Evolutionary conservation across 805 yeast species (phyloP).

Genomic region (Pachysolen tannophilus): DNA sequence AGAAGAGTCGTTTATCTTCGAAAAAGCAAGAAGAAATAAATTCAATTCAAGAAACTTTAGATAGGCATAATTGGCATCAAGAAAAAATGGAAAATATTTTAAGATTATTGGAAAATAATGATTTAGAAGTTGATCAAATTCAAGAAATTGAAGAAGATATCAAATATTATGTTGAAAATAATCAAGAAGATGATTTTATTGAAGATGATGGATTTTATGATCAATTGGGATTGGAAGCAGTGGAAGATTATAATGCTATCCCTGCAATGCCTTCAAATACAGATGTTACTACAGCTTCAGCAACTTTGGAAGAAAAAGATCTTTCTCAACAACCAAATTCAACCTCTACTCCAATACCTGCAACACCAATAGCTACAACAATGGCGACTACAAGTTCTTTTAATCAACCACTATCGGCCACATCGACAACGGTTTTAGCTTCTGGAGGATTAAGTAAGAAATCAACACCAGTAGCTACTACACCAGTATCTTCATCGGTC

Average conservation of each 20-base stretch:
- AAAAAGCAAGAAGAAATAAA: slow-evolving; percentile 47
- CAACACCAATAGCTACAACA: slow-evolving; percentile 17
- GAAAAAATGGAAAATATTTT: slow-evolving; percentile 70
- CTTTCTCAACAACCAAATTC: not conserved
- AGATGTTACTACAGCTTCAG: not conserved
- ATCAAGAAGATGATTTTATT: slow-evolving; percentile 88
- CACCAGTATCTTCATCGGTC: no score
- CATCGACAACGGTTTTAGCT: no score
- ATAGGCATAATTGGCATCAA: slow-evolving; percentile 74
- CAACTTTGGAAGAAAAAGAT: not conserved
- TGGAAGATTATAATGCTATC: slow-evolving; percentile 19
- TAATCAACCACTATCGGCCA: slow-evolving; percentile 27
- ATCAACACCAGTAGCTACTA: not conserved
- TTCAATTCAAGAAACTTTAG: slow-evolving; percentile 56
- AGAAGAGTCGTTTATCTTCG: slow-evolving; percentile 25
- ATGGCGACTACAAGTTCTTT: slow-evolving; percentile 14
- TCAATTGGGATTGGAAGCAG: slow-evolving; percentile 60
- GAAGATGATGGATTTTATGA: slow-evolving; percentile 94
- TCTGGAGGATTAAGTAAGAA: no score
- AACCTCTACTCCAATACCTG: slow-evolving; percentile 28
- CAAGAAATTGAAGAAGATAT: slow-evolving; percentile 81
- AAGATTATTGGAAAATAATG: slow-evolving; percentile 70
- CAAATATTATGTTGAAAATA: slow-evolving; percentile 86
- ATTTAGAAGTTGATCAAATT: slow-evolving; percentile 67
- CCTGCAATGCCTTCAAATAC: not conserved